Conservation (phyloP, 345 rosid species). For the Ceriops tagal region DNA sequence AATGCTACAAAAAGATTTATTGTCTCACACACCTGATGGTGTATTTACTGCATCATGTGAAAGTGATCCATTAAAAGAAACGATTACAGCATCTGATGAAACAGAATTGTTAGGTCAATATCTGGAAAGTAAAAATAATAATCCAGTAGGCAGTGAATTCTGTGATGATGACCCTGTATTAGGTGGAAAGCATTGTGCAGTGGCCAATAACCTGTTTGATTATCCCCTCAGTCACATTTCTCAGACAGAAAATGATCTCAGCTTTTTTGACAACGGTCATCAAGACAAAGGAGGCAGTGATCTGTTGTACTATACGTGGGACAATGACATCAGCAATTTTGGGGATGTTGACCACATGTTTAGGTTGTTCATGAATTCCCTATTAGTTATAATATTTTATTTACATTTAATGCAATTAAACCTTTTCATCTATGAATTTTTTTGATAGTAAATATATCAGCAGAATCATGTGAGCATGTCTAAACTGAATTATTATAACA, state of each 20-base stretch:
- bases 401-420: neutral
- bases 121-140: conserved; percentile 33
- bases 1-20: conserved; percentile 54
- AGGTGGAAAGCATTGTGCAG: conserved; percentile 37
- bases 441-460: neutral
- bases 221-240: conserved; percentile 53
- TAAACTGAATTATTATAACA: neutral
- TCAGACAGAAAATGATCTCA: conserved; percentile 48
- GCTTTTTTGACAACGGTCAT: conserved; percentile 46
- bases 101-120: conserved; percentile 38
- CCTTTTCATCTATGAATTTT: neutral
- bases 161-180: conserved; percentile 40
- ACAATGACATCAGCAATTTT: conserved; percentile 69
- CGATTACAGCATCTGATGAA: conserved; percentile 36
- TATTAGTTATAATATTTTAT: neutral
- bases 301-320: conserved; percentile 71
- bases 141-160: conserved; percentile 33
- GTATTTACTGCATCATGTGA: conserved; percentile 38
- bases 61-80: conserved; percentile 41
- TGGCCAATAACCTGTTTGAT: conserved; percentile 32
- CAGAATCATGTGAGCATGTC: neutral
- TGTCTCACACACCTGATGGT: conserved; percentile 44
- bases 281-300: conserved; percentile 60
- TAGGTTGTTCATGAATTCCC: conserved; percentile 40
- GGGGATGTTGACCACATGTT: conserved; percentile 93